Evolutionary conservation across 768 basidiomycete genomes (phyloP), one percentile per base, ranked within the genome.

Genomic region (Amanita subjunquillea): DNA sequence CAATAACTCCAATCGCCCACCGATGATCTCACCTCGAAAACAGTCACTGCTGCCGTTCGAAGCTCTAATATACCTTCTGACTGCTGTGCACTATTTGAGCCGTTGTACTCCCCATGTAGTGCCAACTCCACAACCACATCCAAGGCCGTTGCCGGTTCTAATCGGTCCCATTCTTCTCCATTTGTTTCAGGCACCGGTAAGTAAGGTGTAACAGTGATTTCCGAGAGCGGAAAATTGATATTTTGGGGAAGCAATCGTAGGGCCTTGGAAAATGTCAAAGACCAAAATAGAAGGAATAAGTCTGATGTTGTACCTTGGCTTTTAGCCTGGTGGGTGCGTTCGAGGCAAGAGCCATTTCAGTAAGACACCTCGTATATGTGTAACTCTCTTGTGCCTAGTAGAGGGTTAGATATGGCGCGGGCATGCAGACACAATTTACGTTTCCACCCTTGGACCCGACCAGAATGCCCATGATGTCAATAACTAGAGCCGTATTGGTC

Each of bases 101-200:
- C 82, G 58, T 85, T 82, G 63, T 90, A 87, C 69, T 96, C 94
- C 1, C 94, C 95, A 53, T 95, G 85, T 37, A 97, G 70, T 9
- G 82, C 82, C 13, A 91, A 75, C 55, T 89, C 85, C 0, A 95
- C 80, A 9, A 96, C 75, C 0, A 80, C 87, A 55, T 93, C 87
- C 4, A 95, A 75, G 0, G 89, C 88, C 3, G 89, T 84, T 13
- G 86, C 78, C 3, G 81, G 74, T 54, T 92, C 87, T 22, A 95
- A 65, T 20, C 92, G 78, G 64, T 94, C 90, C 90, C 90, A 92
- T 62, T 95, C 91, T 67, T 95, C 92, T 6, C 91, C 91, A 55
- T 88, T 78, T 51, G 94, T 78, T 66, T 90, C 81, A 54, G 88
- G 80, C 40, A 86, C 80, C 60, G 89, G 79, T 68, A 86, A 73